These are phyloP conservation scores for Microbotryum lychnidis-dioicae DNA, from an alignment of 1,284 basidiomycete species.

Conservation along the genomic window DNA sequence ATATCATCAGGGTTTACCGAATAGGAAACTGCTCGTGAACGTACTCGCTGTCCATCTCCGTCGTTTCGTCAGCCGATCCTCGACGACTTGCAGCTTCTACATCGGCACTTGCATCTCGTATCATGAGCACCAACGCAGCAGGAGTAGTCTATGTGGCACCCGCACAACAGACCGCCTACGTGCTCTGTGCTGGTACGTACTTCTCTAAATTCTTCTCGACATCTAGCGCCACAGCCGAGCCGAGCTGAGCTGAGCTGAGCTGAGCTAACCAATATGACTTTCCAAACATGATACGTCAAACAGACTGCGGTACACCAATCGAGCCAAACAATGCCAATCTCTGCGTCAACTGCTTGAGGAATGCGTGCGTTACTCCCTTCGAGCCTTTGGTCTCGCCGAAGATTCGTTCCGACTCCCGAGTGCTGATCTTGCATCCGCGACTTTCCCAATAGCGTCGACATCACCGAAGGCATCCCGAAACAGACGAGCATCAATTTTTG, in stretches of 20 bases:
- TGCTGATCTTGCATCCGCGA: background rate
- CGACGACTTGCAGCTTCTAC: no score
- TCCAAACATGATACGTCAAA: background rate
- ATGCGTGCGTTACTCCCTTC: conserved; percentile 52
- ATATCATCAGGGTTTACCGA: no score
- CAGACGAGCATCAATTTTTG: conserved; percentile 92
- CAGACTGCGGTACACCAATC: conserved; percentile 70
- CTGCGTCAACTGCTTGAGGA: conserved; percentile 82
- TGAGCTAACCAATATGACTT: background rate
- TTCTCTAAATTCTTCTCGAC: background rate
- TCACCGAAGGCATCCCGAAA: conserved; percentile 96
- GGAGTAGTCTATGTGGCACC: conserved; percentile 27
- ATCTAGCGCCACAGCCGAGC: background rate
- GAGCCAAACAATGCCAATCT: conserved; percentile 92
- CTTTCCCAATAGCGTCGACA: conserved; percentile 62
- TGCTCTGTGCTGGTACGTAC: conserved; percentile 27
- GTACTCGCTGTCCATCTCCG: no score
- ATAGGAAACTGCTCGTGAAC: no score
- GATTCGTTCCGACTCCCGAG: background rate
- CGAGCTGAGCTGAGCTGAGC: background rate
- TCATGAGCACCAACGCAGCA: background rate
- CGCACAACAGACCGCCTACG: conserved; percentile 18
- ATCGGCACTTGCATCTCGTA: background rate
- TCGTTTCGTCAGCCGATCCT: no score
- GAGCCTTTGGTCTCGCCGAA: conserved; percentile 31